Base-by-base conservation (phyloP, 768 basidiomycete genomes). In the Rhodotorula taiwanensis region DNA sequence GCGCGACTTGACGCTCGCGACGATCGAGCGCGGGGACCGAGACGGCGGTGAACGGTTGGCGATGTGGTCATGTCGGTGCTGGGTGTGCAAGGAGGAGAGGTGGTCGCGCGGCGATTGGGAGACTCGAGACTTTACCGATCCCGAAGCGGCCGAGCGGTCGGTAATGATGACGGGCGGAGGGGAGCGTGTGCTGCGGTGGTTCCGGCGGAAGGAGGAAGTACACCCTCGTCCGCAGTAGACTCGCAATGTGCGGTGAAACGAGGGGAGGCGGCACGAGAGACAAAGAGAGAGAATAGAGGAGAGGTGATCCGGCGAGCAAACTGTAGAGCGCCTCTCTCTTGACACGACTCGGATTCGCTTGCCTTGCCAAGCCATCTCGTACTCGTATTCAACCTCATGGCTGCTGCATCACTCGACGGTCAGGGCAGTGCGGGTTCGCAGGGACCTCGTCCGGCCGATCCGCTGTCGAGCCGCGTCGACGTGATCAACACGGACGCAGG, bases 401-500 rank as follows among this genome's bases (percentile, higher is more conserved):
- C 42, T 43, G 5, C 41, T 21, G 42, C 42, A 23, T 23, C 42
- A 43, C 42, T 43, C 42, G 42, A 18, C 9, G 11, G 18, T n/a
- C n/a, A n/a, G n/a, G n/a, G n/a, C n/a, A n/a, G n/a, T n/a, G n/a
- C n/a, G n/a, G n/a, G n/a, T n/a, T n/a, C n/a, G n/a, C n/a, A n/a
- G n/a, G n/a, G n/a, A n/a, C 49, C 49, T 33, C 49, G 33, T 39
- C 10, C 33, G 15, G 34, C 14, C 39, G 52, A 53, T 28, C 13
- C 52, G 27, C 27, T 53, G 39, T 27, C 16, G 13, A 42, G 27
- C 14, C 42, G 69, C 31, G 51, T 70, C 51, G 69, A 70, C 42
- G 64, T 66, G 20, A 63, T 70, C 58, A 36, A 64, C 47, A 54
- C 66, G 25, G 75, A 77, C n/a, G 83, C 86, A 53, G 91, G 88